Conservation (phyloP, 805 yeast genomes). For the Metschnikowia proteae region DNA sequence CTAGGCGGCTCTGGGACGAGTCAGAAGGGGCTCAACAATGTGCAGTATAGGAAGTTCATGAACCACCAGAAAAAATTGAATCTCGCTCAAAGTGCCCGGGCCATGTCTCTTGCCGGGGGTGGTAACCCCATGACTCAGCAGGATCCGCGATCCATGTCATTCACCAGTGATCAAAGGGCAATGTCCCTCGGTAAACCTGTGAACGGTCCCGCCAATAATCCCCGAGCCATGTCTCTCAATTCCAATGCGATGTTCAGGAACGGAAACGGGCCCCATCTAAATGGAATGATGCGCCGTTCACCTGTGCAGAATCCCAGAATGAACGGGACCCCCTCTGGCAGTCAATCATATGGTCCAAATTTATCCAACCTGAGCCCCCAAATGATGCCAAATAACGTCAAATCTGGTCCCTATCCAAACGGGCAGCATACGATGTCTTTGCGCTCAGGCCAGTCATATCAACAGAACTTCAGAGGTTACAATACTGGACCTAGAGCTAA, state of each 20-base stretch:
- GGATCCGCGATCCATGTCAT: constrained; percentile 33
- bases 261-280: constrained; percentile 1
- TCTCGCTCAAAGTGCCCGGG: constrained; percentile 44
- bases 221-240: constrained; percentile 43
- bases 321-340: not conserved
- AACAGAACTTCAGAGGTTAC: constrained; percentile 5
- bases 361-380: not conserved
- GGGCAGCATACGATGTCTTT: constrained; percentile 13
- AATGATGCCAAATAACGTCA: not conserved
- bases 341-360: not conserved
- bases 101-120: constrained; percentile 39
- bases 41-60: constrained; percentile 67
- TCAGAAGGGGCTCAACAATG: constrained; percentile 39
- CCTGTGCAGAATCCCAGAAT: constrained; percentile 1
- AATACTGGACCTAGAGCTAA: constrained; percentile 12
- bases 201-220: constrained; percentile 25
- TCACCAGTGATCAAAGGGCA: constrained; percentile 21
- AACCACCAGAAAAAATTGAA: constrained; percentile 63
- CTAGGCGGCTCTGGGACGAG: constrained; percentile 33
- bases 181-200: constrained; percentile 19
- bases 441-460: constrained; percentile 8
- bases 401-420: not conserved
- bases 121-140: constrained; percentile 27
- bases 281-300: constrained; percentile 2
- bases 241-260: constrained; percentile 17